Percentiles rank a stretch among this genome's conserved stretches.
Evolutionary conservation across 1,139 yeast genomes (phyloP).

Genomic region (Suhomyces panamericanus): DNA sequence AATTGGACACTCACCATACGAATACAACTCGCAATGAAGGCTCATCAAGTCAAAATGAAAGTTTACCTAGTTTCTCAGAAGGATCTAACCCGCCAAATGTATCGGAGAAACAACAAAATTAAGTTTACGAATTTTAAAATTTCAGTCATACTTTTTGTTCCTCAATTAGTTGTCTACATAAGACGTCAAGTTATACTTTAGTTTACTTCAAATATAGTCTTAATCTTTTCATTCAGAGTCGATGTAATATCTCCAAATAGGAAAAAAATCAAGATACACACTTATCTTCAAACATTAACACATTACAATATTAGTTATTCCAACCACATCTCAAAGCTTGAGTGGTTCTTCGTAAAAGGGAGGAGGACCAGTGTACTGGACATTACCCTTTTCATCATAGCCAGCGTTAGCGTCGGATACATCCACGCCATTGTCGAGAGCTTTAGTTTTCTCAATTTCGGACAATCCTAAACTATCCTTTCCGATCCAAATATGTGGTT

Average conservation of each 20-base stretch:
- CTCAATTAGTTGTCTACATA: no score
- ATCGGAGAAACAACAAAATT: conserved; percentile 10
- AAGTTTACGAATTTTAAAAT: not conserved
- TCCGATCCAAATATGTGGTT: conserved; percentile 71
- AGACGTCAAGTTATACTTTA: not conserved
- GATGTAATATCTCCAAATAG: no score
- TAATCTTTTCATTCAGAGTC: not conserved
- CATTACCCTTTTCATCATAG: conserved; percentile 55
- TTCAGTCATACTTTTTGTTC: not conserved
- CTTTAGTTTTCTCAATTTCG: conserved; percentile 56
- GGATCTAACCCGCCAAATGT: conserved; percentile 16
- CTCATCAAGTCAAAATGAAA: conserved; percentile 14
- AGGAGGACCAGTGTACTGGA: conserved; percentile 60
- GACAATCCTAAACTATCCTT: conserved; percentile 71
- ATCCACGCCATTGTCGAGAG: conserved; percentile 55
- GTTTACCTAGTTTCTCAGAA: conserved; percentile 17
- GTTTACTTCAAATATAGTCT: not conserved
- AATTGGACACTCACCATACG: not conserved
- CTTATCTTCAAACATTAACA: not conserved
- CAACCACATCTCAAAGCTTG: conserved; percentile 27
- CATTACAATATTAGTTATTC: not conserved
- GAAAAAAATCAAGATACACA: not conserved
- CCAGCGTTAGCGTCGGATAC: conserved; percentile 59
- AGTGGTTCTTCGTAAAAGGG: conserved; percentile 54
- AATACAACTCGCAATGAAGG: conserved; percentile 6